Evolutionary conservation across 1,284 basidiomycete genomes (phyloP), one percentile per base, ranked within the genome.

Genomic region (Ustilago cynodontis): DNA sequence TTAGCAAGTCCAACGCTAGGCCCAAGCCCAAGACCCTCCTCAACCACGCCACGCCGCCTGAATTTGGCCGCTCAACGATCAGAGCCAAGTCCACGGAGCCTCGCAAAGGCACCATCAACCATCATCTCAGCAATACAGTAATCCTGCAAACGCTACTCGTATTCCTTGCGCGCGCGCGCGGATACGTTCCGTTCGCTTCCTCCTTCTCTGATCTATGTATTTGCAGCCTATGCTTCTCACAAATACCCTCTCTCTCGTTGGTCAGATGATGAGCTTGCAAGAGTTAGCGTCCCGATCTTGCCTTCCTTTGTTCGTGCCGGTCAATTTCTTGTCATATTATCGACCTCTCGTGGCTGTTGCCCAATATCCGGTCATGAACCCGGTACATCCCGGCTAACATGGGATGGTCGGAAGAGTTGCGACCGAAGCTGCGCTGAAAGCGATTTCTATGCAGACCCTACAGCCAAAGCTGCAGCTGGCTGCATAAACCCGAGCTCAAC

Each of bases 401-500:
- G 31, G 31, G 31, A 33, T n/a, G n/a, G n/a, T 52, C 29, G 35
- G 26, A 56, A 43, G 29, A 24, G 18, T 20, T 57, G 26, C 51
- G 52, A 54, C 52, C 29, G 33, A 26, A 35, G 35, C 29, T 22
- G 47, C 24, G 51, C 37, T 62, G 50, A 43, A 51, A 51, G 41
- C 47, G 7, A 6, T 43, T 62, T 10, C 24, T 43, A 61, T 67
- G 64, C 64, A 57, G 57, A 67, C 70, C 70, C 70, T 64, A 67
- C 64, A 63, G 65, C 53, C 18, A 26, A 14, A 26, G 10, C 35
- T 66, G 64, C 69, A 71, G 50, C 33, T 14, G 22, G 9, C 58
- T 72, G 62, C 71, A 73, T 73, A 73, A 73, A 73, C 16, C 71
- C 71, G 71, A 65, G 16, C 7, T 8, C 1, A 22, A 11, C 13